Evolutionary conservation across 1,284 basidiomycete species (phyloP), one percentile per base, ranked within the genome.

Genomic region (Irpex lacteus): DNA sequence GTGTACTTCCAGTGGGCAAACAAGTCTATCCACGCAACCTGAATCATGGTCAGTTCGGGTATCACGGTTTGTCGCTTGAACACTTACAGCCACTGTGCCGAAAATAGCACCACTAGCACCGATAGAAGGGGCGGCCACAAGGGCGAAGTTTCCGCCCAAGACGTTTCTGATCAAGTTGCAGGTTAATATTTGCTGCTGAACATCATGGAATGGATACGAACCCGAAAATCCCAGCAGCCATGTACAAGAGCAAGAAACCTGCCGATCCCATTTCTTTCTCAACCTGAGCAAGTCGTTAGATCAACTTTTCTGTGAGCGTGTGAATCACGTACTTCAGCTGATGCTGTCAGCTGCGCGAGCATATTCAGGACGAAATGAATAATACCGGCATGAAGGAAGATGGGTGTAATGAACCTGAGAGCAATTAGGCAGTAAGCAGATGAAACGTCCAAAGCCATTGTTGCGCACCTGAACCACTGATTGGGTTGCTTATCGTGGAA

Each of bases 81-180:
- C 15, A 73, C 82, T 65, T 68, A 95, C 92, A 2, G 92, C 95
- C 64, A 96, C 85, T 40, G 93, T 94, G 2, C 95, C 95, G 66
- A 98, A 98, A 62, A 98, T 94, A 0, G 96, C 95, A 6, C 97
- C 96, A 70, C 90, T 92, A 0, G 96, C 97, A 55, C 97, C 97
- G 1, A 96, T 84, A n/a, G 93, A 94, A 0, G 96, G 95, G n/a
- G 90, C 80, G 15, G 94, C 95, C 3, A 95, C 90, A 15, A 98
- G 79, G 0, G 94, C 83, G 74, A 98, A 96, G 75, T 97, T 98
- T 3, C 94, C 95, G 32, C 96, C 96, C 6, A 98, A 80, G 21
- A 93, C 83, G 69, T 94, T 94, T 47, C 91, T 91, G 19, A 57
- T 60, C 49, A 8, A 34, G 37, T 69, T 62, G 63, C 60, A 55